Evolutionary conservation across 352 stramenopile species (phyloP), one percentile per base, ranked within the genome.

Genomic region (Phytopythium sindhum): DNA sequence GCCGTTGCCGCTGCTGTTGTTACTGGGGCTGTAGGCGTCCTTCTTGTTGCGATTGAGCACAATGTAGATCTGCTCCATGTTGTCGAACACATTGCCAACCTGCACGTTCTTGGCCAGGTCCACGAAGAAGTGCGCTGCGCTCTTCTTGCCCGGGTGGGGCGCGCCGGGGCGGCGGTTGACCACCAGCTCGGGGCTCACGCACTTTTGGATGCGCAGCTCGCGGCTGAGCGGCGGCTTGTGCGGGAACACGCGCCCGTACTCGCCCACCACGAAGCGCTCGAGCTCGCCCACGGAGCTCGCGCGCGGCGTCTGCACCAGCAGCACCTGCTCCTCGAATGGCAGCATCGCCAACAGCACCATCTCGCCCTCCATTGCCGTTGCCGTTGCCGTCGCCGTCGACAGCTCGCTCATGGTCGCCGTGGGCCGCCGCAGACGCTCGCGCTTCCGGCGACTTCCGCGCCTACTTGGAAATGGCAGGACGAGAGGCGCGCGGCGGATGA

Each of bases 11-110:
- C 41, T 64, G 45, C 48, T 60, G 33, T 2, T 21, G 52, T 17
- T 12, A 51, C 9, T 12, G 24, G 24, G 2, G 24, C 24, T 31
- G 39, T 63, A 64, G 29, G 7, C 17, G 31, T 63, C 39, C 26
- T 69, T 58, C 29, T 73, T 72, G 57, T 55, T 39, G 37, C 44
- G 28, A 63, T 84, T 84, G 23, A 67, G 35, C 24, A 84, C 80
- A 14, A 93, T 72, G 63, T 90, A 93, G 33, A 93, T 79, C 66
- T 89, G 84, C 70, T 93, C 84, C 84, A 93, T 93, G 63, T 85
- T 76, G 56, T 73, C 53, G 61, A 93, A 93, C 31, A 87, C 78
- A 50, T 90, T 91, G 60, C 81, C 81, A 15, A 80, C 73, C 66
- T 93, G 84, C 48, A 90, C 80, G 35, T 86, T 89, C 74, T 93